Evolutionary conservation across 768 basidiomycete genomes (phyloP), one percentile per base, ranked within the genome.

Genomic region (Holtermanniella nyarrowii): DNA sequence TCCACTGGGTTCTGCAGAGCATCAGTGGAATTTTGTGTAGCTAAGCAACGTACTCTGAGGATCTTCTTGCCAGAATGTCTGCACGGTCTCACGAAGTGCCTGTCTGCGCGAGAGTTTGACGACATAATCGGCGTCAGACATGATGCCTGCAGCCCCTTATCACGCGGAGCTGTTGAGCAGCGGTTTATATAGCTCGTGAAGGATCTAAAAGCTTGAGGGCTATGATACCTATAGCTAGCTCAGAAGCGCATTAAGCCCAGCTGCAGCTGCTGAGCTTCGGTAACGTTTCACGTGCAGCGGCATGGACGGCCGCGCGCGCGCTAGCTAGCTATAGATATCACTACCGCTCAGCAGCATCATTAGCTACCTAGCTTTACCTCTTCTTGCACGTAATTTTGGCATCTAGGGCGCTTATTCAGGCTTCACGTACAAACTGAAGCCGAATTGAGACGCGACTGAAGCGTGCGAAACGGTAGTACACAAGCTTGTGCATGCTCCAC

Each of bases 1-100:
- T 68, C 82, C 89, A 20, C 79, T 75, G 10, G 80, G 75, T 68
- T 84, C 88, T 88, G 54, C 42, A 22, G 22, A 40, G 42, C 18
- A 20, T 14, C 16, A 22, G 4, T 3, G 25, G 14, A 37, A 4
- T 25, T 22, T 42, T 20, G 16, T 23, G 31, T 26, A 44, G 39
- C 26, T 7, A 11, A 23, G 20, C 22, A 14, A 62, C 70, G 40
- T 46, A 71, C 69, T 49, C 31, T 48, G 56, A 0, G 68, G 46
- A 42, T 71, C 70, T 5, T 69, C 68, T 16, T 63, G 44, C 66
- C 70, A 69, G 42, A 57, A 67, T 37, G 56, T 56, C 48, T 68
- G 58, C 31, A 68, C 63, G 40, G 58, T 68, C 18, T 68, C 66
- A 20, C 42, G 44, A 16, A 65, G 56, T 37, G 49, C 58, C 22